Conservation (phyloP, 1,284 basidiomycete genomes). For the Gomphus bonarii region DNA sequence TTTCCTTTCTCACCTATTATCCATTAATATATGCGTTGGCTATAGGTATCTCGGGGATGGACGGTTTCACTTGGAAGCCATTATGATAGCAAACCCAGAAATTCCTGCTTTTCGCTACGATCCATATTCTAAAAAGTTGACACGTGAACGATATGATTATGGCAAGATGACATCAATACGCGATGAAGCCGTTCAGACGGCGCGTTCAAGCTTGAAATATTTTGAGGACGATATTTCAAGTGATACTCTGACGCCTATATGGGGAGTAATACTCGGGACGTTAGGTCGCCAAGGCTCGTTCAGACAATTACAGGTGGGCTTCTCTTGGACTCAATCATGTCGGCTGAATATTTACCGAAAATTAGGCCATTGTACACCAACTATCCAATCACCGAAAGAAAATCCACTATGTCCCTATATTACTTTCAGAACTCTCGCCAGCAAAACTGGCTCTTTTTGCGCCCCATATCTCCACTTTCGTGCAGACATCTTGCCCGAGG, state of each 20-base stretch:
- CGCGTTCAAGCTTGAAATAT: constrained; percentile 39
- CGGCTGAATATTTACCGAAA: constrained; percentile 4
- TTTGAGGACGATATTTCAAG: background rate
- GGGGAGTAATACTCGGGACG: constrained; percentile 96
- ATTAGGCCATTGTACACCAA: constrained; percentile 69
- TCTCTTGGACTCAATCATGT: background rate
- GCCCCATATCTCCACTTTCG: constrained; percentile 74
- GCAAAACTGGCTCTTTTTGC: constrained; percentile 84
- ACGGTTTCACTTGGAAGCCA: constrained; percentile 94
- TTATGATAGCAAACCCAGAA: constrained; percentile 98
- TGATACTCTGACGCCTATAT: constrained; percentile 29
- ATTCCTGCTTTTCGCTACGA: constrained; percentile 97
- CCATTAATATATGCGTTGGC: constrained; percentile 7
- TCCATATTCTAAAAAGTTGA: constrained; percentile 96
- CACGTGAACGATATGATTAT: constrained; percentile 88
- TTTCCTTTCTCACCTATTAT: constrained; percentile 1
- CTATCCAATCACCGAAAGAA: constrained; percentile 39
- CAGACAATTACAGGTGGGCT: constrained; percentile 68
- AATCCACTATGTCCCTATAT: constrained; percentile 80
- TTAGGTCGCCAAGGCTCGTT: constrained; percentile 91
- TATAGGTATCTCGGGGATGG: constrained; percentile 93
- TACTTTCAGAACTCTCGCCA: constrained; percentile 93
- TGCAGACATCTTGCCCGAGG: constrained; percentile 94
- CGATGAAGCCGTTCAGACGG: constrained; percentile 69
- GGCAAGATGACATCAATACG: constrained; percentile 73